phyloP scores from a whole-genome alignment of 2,329 filamentous ascomycete genomes.

The Arthrobotrys conoides region DNA sequence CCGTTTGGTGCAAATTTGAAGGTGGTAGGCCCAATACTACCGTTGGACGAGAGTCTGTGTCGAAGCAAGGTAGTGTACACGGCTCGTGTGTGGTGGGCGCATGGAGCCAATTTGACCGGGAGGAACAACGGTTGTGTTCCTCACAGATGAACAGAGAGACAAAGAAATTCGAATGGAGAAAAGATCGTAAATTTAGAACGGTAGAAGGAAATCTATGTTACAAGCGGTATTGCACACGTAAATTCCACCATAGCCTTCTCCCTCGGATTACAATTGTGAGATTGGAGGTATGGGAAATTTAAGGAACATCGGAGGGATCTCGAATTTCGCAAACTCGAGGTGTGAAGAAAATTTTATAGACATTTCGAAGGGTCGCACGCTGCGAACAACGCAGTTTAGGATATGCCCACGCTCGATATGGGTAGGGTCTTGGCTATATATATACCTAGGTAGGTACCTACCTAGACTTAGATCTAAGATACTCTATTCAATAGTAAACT shows the following conservation, averaged over 20 bases:
- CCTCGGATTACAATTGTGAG: background rate
- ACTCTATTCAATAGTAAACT: no score
- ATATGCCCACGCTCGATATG: no score
- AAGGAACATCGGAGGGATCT: background rate
- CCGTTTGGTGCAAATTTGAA: conserved; percentile 6
- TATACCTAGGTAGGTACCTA: no score
- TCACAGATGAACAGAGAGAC: conserved; percentile 24
- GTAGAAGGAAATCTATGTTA: background rate
- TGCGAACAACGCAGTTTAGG: conserved; percentile 12
- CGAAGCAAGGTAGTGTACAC: conserved; percentile 38
- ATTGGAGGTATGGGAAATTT: background rate
- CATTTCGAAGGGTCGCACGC: background rate
- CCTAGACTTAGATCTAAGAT: no score
- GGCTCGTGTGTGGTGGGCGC: conserved; percentile 54
- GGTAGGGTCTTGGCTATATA: no score
- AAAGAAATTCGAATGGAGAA: conserved; percentile 11
- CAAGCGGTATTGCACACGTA: background rate
- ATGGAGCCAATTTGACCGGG: conserved; percentile 60
- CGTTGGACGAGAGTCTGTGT: conserved; percentile 25
- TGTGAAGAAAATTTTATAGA: conserved; percentile 24
- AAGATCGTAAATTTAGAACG: background rate
- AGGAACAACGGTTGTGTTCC: conserved; percentile 57
- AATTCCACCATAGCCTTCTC: background rate
- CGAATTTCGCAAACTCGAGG: background rate
- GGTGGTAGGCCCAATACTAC: conserved; percentile 12